Conservation (phyloP, 345 rosid genomes). For the Brassica nigra region DNA sequence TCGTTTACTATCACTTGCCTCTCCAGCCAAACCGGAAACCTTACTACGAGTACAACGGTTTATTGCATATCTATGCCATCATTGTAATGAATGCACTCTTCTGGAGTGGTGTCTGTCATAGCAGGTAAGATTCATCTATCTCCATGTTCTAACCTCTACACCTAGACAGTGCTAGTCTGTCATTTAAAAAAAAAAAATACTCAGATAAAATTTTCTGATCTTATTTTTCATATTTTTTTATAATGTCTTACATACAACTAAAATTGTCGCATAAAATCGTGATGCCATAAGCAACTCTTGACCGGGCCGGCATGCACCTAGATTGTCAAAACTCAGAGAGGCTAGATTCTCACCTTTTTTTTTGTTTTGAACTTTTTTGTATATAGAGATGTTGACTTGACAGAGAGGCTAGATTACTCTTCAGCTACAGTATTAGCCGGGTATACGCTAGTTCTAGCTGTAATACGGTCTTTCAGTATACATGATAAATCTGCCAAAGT, state of each 20-base stretch:
- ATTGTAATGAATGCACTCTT: constrained; percentile 81
- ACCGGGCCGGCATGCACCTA: background rate
- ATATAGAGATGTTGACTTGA: constrained; percentile 76
- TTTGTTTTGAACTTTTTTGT: constrained; percentile 17
- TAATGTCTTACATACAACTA: background rate
- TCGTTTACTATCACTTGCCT: constrained; percentile 72
- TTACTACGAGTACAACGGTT: constrained; percentile 67
- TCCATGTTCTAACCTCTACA: constrained; percentile 1
- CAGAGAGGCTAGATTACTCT: constrained; percentile 78
- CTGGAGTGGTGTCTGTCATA: constrained; percentile 86
- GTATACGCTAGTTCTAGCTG: constrained; percentile 64
- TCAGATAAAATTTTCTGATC: background rate
- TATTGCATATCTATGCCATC: constrained; percentile 73
- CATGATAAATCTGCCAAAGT: constrained; percentile 77
- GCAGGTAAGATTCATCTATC: constrained; percentile 50
- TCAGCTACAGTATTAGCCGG: constrained; percentile 78
- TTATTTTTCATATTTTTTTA: background rate
- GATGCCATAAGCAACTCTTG: background rate
- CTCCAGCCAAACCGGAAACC: constrained; percentile 61
- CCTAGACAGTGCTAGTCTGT: background rate
- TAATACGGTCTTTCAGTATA: constrained; percentile 64
- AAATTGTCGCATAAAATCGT: background rate
- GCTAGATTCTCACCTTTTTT: background rate
- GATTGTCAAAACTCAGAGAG: background rate
- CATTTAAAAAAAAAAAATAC: background rate